Percentiles rank a stretch among this genome's conserved stretches.
phyloP scores from a whole-genome alignment of 345 rosid genomes.

The Brassica juncea region DNA sequence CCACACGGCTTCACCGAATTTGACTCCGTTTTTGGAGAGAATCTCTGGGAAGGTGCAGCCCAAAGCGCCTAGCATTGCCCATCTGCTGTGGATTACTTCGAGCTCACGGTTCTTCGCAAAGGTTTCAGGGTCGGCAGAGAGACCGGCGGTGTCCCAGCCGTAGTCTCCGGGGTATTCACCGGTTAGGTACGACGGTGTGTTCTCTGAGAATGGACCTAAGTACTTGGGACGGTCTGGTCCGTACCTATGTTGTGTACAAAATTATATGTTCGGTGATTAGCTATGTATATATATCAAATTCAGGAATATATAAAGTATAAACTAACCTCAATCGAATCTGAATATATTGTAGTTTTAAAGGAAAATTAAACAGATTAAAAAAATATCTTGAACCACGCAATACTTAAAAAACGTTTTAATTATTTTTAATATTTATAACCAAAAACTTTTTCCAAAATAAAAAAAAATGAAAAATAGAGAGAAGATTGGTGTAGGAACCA shows the following conservation, averaged over 20 bases:
- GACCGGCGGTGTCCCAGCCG: conserved; percentile 58
- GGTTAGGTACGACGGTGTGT: conserved; percentile 50
- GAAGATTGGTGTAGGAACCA: conserved; percentile 46
- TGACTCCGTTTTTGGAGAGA: conserved; percentile 52
- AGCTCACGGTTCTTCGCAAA: conserved; percentile 52
- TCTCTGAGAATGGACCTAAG: conserved; percentile 52
- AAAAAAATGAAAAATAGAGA: background rate
- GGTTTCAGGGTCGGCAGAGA: conserved; percentile 57
- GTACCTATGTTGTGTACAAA: conserved; percentile 10
- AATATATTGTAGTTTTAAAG: background rate
- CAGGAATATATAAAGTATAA: background rate
- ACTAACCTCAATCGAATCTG: background rate
- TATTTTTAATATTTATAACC: background rate
- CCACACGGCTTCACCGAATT: conserved; percentile 57
- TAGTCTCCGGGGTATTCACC: conserved; percentile 58
- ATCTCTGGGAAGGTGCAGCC: conserved; percentile 58
- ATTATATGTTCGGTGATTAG: background rate
- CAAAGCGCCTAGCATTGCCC: conserved; percentile 52
- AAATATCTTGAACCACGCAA: background rate
- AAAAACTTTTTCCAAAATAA: background rate
- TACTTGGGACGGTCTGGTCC: conserved; percentile 51
- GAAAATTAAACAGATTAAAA: background rate
- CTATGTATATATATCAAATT: background rate
- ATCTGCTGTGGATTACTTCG: conserved; percentile 55
- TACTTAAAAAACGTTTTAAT: background rate